Evolutionary conservation across 192 early-diverging fungal genomes (phyloP).

Genomic region (Oehlia diaphana): DNA sequence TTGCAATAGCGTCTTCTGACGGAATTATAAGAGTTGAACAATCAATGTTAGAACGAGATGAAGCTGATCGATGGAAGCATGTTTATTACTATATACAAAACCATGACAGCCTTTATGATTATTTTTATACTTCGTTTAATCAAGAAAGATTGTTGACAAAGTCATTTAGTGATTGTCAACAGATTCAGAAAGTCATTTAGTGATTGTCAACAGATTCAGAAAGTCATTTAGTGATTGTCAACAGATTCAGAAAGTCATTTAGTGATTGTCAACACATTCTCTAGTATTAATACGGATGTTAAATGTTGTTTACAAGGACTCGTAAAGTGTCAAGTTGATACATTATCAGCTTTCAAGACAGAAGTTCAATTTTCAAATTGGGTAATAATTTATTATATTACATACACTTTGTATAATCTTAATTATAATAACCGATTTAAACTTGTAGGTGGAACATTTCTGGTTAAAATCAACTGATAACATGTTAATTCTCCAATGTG

Average conservation of each 20-base stretch:
- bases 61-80: slow-evolving; percentile 15
- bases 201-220: too few species aligned
- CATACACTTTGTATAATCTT: too few species aligned
- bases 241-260: background rate
- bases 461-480: slow-evolving; percentile 22
- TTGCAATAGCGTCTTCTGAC: slow-evolving; percentile 25
- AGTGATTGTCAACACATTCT: slow-evolving; percentile 29
- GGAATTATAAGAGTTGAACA: slow-evolving; percentile 11
- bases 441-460: slow-evolving; percentile 16
- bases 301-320: slow-evolving; percentile 12
- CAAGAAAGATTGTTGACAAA: background rate
- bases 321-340: slow-evolving; percentile 6
- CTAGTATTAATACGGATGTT: slow-evolving; percentile 25
- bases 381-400: too few species aligned
- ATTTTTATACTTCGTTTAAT: background rate
- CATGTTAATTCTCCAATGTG: slow-evolving; percentile 25
- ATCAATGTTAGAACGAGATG: background rate
- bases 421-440: too few species aligned
- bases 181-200: too few species aligned
- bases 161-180: too few species aligned
- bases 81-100: slow-evolving; percentile 1
- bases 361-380: slow-evolving; percentile 25
- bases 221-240: slow-evolving; percentile 17
- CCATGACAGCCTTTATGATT: slow-evolving; percentile 4
- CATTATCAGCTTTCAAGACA: slow-evolving; percentile 25